phyloP scores from a whole-genome alignment of 2,329 filamentous ascomycete genomes.

The Chalaropsis thielavioides region DNA sequence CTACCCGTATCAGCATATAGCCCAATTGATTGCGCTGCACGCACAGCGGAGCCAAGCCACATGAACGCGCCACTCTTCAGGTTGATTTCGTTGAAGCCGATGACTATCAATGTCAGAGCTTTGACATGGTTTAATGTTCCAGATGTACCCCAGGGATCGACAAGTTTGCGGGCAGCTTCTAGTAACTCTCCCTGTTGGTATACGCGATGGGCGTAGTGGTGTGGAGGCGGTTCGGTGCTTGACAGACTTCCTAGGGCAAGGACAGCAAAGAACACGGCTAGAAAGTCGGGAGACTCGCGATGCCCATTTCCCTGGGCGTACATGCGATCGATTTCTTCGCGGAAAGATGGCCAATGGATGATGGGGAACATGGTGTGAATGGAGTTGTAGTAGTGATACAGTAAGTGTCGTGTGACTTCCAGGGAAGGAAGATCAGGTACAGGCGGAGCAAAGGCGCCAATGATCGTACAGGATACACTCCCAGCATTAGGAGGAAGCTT shows the following conservation, averaged over 20 bases:
- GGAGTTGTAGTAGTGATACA: conserved; percentile 61
- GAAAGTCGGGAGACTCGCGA: conserved; percentile 47
- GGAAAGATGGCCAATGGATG: conserved; percentile 75
- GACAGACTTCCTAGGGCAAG: conserved; percentile 73
- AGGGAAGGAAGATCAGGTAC: conserved; percentile 56
- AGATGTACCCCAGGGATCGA: conserved; percentile 72
- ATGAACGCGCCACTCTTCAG: conserved; percentile 72
- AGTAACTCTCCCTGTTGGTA: conserved; percentile 48
- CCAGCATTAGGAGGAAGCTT: conserved; percentile 16
- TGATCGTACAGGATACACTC: conserved; percentile 16
- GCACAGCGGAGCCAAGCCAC: conserved; percentile 68
- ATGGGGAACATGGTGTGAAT: conserved; percentile 73
- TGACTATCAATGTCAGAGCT: conserved; percentile 54
- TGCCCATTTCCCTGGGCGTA: conserved; percentile 50
- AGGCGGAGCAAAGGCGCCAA: conserved; percentile 33
- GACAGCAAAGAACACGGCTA: conserved; percentile 67
- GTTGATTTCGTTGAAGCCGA: conserved; percentile 77
- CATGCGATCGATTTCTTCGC: conserved; percentile 58
- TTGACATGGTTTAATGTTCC: conserved; percentile 63
- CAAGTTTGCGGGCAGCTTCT: conserved; percentile 51
- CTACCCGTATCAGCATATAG: conserved; percentile 61
- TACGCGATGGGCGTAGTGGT: conserved; percentile 31
- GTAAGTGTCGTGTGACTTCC: conserved; percentile 52
- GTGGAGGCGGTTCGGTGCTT: conserved; percentile 36
- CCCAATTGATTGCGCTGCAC: conserved; percentile 70